phyloP scores from a whole-genome alignment of 2,329 filamentous ascomycete species.

The Arthrinium puccinioides region DNA sequence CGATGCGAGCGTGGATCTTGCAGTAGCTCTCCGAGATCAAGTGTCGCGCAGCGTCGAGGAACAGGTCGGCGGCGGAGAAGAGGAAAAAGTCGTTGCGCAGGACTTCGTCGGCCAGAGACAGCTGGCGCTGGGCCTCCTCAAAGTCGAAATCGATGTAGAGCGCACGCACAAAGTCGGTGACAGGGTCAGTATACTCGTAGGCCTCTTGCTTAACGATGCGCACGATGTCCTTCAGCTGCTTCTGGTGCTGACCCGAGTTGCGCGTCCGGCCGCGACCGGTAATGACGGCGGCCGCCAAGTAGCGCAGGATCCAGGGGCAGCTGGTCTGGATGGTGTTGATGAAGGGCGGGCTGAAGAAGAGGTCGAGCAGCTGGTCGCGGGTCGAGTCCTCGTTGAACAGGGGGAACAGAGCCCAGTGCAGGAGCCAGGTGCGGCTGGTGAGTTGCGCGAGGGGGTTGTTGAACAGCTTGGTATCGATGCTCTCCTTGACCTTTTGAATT shows the following conservation, averaged over 20 bases:
- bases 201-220: constrained; percentile 93
- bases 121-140: constrained; percentile 87
- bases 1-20: constrained; percentile 98
- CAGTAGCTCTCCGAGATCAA: constrained; percentile 98
- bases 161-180: constrained; percentile 94
- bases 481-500: constrained; percentile 81
- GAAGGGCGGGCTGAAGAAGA: constrained; percentile 94
- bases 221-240: constrained; percentile 95
- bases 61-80: constrained; percentile 71
- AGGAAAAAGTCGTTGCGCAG: constrained; percentile 95
- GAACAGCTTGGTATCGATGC: constrained; percentile 91
- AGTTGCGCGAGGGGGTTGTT: constrained; percentile 94
- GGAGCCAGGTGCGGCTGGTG: constrained; percentile 91
- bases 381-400: constrained; percentile 96
- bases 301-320: constrained; percentile 93
- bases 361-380: constrained; percentile 84
- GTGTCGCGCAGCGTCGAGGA: constrained; percentile 91
- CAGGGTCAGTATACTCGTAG: constrained; percentile 94
- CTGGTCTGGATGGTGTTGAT: constrained; percentile 99
- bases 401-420: constrained; percentile 98
- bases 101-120: constrained; percentile 82
- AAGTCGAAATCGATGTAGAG: constrained; percentile 96
- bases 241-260: constrained; percentile 86
- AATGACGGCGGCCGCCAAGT: constrained; percentile 89
- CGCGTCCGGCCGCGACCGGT: constrained; percentile 77